Percentiles rank a stretch among this genome's conserved stretches.
Conservation (phyloP, 305 asterid species). For the Fraxinus platypoda region DNA sequence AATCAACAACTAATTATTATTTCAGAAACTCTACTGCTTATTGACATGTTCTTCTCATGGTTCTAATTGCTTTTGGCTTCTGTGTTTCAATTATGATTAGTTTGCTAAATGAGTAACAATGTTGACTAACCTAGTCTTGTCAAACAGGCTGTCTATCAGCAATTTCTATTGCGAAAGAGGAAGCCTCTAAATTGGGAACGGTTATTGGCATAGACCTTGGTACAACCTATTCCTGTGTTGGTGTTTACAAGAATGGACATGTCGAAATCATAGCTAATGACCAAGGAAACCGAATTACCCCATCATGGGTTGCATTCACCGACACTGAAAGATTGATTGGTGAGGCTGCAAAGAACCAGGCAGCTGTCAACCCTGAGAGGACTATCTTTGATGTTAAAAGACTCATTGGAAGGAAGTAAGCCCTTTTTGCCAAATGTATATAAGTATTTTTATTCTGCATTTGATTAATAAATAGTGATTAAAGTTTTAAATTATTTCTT, state of each 20-base stretch:
- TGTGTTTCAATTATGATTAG: background rate
- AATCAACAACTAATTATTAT: background rate
- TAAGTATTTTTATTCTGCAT: background rate
- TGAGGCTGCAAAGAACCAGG: constrained; percentile 58
- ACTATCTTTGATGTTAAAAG: constrained; percentile 53
- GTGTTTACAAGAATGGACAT: constrained; percentile 51
- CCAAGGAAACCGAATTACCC: constrained; percentile 48
- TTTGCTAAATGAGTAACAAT: background rate
- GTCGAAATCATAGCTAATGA: constrained; percentile 32
- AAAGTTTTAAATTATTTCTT: background rate
- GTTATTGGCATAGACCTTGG: constrained; percentile 54
- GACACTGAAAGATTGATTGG: constrained; percentile 46
- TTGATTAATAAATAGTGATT: background rate
- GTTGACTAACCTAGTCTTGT: background rate
- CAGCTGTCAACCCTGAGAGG: constrained; percentile 45
- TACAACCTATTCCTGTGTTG: constrained; percentile 52
- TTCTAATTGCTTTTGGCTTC: background rate
- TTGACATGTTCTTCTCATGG: background rate
- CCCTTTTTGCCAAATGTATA: background rate
- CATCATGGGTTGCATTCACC: constrained; percentile 55
- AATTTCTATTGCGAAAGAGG: constrained; percentile 43
- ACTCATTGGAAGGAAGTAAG: constrained; percentile 52
- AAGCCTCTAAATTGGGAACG: constrained; percentile 29
- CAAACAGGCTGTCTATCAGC: constrained; percentile 37
- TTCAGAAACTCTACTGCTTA: background rate